phyloP scores from a whole-genome alignment of 1,284 basidiomycete species.

The Lignosus rhinocerotis region DNA sequence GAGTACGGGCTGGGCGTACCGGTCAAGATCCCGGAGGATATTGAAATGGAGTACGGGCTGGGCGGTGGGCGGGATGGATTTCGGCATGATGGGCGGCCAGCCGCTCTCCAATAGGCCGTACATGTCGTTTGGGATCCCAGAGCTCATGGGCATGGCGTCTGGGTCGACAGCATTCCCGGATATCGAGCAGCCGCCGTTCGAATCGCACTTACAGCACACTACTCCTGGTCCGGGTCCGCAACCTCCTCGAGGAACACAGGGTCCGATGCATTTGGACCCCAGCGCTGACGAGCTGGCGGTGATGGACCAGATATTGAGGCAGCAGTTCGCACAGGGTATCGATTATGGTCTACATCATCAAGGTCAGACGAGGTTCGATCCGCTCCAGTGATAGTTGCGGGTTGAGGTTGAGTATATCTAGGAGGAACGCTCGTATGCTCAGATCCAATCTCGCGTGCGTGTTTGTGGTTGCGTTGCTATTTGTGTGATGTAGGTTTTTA shows the following conservation, averaged over 20 bases:
- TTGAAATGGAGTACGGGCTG: constrained; percentile 29
- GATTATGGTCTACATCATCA: constrained; percentile 10
- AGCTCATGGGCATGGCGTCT: constrained; percentile 13
- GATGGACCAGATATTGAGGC: constrained; percentile 32
- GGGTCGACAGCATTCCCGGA: constrained; percentile 13
- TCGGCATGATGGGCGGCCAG: constrained; percentile 25
- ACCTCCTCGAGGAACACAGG: neutral
- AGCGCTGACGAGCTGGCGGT: constrained; percentile 31
- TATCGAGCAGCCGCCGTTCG: constrained; percentile 22
- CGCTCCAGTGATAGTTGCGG: too few species aligned
- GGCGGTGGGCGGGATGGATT: constrained; percentile 24
- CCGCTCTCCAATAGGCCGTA: constrained; percentile 26
- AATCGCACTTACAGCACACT: constrained; percentile 2
- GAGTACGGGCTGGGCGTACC: too few species aligned
- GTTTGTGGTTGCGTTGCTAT: too few species aligned
- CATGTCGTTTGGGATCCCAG: constrained; percentile 30
- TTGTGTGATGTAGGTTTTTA: too few species aligned
- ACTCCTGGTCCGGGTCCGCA: neutral
- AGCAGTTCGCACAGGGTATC: constrained; percentile 23
- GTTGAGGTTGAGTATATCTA: too few species aligned
- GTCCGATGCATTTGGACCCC: constrained; percentile 27
- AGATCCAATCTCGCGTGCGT: too few species aligned
- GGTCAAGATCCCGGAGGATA: constrained; percentile 20
- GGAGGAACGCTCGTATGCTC: too few species aligned
- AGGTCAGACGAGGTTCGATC: too few species aligned